Base-by-base conservation (phyloP, 1,284 basidiomycete genomes). In the Ganoderma lingzhi region DNA sequence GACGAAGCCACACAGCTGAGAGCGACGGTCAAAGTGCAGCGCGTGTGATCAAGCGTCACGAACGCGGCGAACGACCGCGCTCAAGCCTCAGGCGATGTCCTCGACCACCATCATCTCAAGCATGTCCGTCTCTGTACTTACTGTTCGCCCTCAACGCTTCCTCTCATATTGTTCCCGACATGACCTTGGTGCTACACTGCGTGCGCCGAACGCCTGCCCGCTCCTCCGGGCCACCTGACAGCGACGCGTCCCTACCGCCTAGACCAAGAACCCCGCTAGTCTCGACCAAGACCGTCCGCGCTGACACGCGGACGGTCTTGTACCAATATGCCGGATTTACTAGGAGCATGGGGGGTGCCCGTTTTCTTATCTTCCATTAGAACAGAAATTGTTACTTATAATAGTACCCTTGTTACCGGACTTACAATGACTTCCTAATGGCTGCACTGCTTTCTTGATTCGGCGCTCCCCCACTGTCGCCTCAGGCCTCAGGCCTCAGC, bases 201-300 rank as follows among this genome's bases (percentile, higher is more conserved):
- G 53, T 6, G 30, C 5, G 1, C 15, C 14, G 14, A 6, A 56
- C 15, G 30, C 30, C 30, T 9, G 53, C 30, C 30, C 53, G n/a
- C 48, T 23, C 12, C 15, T 51, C 45, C 3, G 23, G 14, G 28
- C 56, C 64, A 65, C 41, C 30, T 65, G 64, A 65, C 64, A 28
- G 14, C 64, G 64, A 60, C 56, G 56, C 64, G 28, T 15, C 28
- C 15, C 14, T 19, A 19, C 23, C n/a, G 23, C 19, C 35, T 8
- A 3, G n/a, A 12, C 37, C 37, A 12, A 60, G 35, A 39, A n/a
- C 10, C 39, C 37, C 37, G 37, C 39, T 41, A n/a, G n/a, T n/a
- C n/a, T n/a, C n/a, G n/a, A n/a, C n/a, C n/a, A n/a, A n/a, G n/a
- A n/a, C n/a, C n/a, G n/a, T n/a, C n/a, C n/a, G n/a, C n/a, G n/a